Conservation (phyloP, 257 asterid genomes). For the Solanum ahanhuiri region DNA sequence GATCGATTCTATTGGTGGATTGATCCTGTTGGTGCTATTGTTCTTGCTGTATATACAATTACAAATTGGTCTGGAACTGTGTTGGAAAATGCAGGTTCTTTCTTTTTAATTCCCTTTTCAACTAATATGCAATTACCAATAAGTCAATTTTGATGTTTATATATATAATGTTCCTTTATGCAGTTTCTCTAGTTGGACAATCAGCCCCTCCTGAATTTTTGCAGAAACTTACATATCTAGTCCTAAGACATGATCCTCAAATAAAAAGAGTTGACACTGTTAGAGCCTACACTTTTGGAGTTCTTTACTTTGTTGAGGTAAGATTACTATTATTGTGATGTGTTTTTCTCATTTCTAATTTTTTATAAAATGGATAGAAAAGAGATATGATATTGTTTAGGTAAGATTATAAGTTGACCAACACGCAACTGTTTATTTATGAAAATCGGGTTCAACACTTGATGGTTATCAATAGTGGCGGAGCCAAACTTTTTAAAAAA, state of each 20-base stretch:
- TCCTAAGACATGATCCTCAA: slow-evolving; percentile 43
- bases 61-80: background rate
- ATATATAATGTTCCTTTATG: background rate
- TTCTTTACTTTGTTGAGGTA: slow-evolving; percentile 69
- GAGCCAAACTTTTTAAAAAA: background rate
- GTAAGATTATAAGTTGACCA: background rate
- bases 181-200: slow-evolving; percentile 80
- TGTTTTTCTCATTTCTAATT: background rate
- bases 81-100: slow-evolving; percentile 17
- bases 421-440: background rate
- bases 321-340: background rate
- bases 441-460: background rate
- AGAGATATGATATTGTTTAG: background rate
- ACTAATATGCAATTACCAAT: background rate
- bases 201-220: slow-evolving; percentile 72
- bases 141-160: background rate
- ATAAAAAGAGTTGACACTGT: slow-evolving; percentile 66
- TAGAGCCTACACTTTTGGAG: slow-evolving; percentile 73
- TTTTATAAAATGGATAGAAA: background rate
- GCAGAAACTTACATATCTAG: slow-evolving; percentile 76
- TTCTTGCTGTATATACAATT: slow-evolving; percentile 26
- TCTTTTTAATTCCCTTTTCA: background rate
- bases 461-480: background rate
- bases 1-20: slow-evolving; percentile 57
- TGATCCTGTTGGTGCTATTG: slow-evolving; percentile 56